Evolutionary conservation across 768 basidiomycete species (phyloP).

Genomic region (Boletus vinaceobasis): DNA sequence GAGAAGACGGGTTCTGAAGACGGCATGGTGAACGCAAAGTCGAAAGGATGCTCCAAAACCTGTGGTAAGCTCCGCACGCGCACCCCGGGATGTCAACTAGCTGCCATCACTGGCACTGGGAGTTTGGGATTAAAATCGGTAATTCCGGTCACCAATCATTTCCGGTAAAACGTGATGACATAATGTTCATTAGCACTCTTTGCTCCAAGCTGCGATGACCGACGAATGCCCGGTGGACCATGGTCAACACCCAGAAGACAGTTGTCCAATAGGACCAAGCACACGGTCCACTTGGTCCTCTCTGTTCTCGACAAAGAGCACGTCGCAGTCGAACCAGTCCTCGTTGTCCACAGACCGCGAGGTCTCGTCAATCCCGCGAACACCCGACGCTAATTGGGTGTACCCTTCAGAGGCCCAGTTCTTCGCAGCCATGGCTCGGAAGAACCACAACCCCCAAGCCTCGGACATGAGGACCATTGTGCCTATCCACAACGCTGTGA

Average conservation of each 20-base stretch:
- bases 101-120: not conserved
- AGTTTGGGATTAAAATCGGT: not conserved
- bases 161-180: conserved; percentile 9
- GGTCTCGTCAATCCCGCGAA: conserved; percentile 83
- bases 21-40: conserved; percentile 45
- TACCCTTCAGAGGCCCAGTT: conserved; percentile 99
- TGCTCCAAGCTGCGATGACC: conserved; percentile 15
- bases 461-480: conserved; percentile 95
- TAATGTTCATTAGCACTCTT: conserved; percentile 2
- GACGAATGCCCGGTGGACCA: conserved; percentile 53
- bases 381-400: conserved; percentile 78
- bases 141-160: not conserved
- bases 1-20: conserved; percentile 62
- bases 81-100: not conserved
- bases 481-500: conserved; percentile 98
- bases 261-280: conserved; percentile 68
- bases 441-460: conserved; percentile 84
- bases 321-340: conserved; percentile 7
- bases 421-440: conserved; percentile 94
- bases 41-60: not conserved
- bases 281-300: conserved; percentile 44
- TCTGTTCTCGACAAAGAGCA: conserved; percentile 19
- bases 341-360: conserved; percentile 71
- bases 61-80: not conserved
- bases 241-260: conserved; percentile 27